Base-by-base conservation (phyloP, 2,329 filamentous ascomycete genomes). In the Colletotrichum sp. region DNA sequence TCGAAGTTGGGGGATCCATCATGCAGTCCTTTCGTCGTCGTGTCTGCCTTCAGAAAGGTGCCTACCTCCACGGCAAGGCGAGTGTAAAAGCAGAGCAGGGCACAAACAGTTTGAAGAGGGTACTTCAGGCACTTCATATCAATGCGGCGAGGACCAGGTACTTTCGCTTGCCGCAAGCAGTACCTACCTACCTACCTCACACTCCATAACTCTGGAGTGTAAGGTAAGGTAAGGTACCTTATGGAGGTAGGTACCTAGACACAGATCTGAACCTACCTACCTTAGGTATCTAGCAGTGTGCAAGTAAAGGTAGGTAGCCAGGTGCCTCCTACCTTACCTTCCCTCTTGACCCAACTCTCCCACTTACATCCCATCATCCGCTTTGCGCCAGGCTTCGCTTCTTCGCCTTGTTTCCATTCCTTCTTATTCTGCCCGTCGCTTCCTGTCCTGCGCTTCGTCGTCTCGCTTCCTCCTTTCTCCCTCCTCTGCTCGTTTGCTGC, bases 301-400 rank as follows among this genome's bases (percentile, higher is more conserved):
- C 16, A 6, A 44, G 36, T 39, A 39, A 36, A 36, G 39, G 18
- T 44, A 22, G 18, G 44, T 48, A 48, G 44, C 44, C 44, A 48
- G 28, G 72, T 36, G 59, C 26, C 59, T 68, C n/a, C n/a, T 39
- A 22, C 55, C 44, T 65, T 59, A 15, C 55, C 44, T 65, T 59
- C 34, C 63, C 64, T 76, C 68, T 65, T 67, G 59, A 44, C 55
- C 63, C 34, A n/a, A 44, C 62, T 36, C 62, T 64, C 73, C 39
- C 44, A 24, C 52, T 48, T 62, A 52, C 39, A 24, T 26, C 39
- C 52, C 68, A 78, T 77, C 72, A 70, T 76, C 73, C 75, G 64
- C 75, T 77, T 75, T 72, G 73, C 75, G 60, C 73, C 72, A 52
- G 67, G 64, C 72, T 68, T 48, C 57, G 44, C 65, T 34, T 48